phyloP scores from a whole-genome alignment of 805 yeast species.

The Saccharomycopsis fodiens region DNA sequence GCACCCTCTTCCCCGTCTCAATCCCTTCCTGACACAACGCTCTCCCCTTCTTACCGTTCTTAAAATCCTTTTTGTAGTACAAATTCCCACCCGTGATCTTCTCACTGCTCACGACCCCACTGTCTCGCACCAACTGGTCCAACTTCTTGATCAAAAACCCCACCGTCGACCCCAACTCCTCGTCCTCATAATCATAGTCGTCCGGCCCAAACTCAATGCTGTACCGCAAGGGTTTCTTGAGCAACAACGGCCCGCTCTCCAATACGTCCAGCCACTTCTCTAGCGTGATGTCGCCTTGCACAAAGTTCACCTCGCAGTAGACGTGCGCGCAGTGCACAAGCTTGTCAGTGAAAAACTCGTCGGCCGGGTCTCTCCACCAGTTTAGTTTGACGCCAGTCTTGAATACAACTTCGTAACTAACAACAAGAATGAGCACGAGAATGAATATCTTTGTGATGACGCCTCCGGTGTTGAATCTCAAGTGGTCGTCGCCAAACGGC shows the following conservation, averaged over 20 bases:
- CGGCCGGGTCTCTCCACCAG: slow-evolving; percentile 44
- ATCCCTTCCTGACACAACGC: slow-evolving; percentile 47
- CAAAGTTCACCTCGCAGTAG: slow-evolving; percentile 44
- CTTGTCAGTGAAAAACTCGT: slow-evolving; percentile 58
- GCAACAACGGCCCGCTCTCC: slow-evolving; percentile 17
- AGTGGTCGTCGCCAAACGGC: slow-evolving; percentile 19
- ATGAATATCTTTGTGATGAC: slow-evolving; percentile 24
- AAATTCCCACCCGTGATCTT: slow-evolving; percentile 31
- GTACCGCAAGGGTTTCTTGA: slow-evolving; percentile 39
- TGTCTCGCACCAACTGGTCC: slow-evolving; percentile 46
- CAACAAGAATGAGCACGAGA: slow-evolving; percentile 21
- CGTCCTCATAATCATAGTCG: slow-evolving; percentile 58
- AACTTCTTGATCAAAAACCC: slow-evolving; percentile 52
- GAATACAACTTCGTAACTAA: slow-evolving; percentile 33
- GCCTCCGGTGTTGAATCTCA: slow-evolving; percentile 2
- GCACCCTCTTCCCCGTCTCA: slow-evolving; percentile 43
- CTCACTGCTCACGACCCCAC: slow-evolving; percentile 20
- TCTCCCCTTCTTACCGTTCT: slow-evolving; percentile 22
- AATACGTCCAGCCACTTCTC: background rate
- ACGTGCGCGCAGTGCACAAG: slow-evolving; percentile 79
- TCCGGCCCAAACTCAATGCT: slow-evolving; percentile 79
- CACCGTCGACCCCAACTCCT: slow-evolving; percentile 64
- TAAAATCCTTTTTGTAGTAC: slow-evolving; percentile 27
- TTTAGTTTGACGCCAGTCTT: slow-evolving; percentile 36
- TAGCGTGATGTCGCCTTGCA: slow-evolving; percentile 12